Base-by-base conservation (phyloP, 1,284 basidiomycete genomes). In the Pseudozyma sp. region DNA sequence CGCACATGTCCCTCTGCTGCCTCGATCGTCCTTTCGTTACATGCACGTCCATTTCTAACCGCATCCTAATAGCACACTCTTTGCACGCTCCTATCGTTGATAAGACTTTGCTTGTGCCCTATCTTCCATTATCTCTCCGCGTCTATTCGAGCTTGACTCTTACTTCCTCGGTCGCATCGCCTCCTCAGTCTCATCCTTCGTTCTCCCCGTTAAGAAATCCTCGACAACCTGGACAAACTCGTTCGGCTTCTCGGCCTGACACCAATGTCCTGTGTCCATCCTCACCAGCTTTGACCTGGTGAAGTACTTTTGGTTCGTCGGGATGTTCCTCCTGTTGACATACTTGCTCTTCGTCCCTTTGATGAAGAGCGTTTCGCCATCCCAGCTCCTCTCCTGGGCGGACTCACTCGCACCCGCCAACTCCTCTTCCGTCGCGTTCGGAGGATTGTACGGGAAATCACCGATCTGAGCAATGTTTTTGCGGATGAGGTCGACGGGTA, bases 401-500 rank as follows among this genome's bases (percentile, higher is more conserved):
- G 40, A 50, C 13, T 59, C 53, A 19, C 60, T 46, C 7, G 45
- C 52, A 3, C 52, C 57, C 2, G 31, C 48, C 2, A 61, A 2
- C 69, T 91, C 88, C 11, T 72, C 65, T 13, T 14, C 29, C 0
- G 88, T 88, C 0, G 88, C 87, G 33, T 52, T 43, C 19, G 85
- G 86, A 72, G 65, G 85, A 9, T 76, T 70, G 77, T 86, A 88
- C 0, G 93, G 93, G 78, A 95, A 95, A 7, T 87, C 87, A 3
- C 92, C 93, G 4, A 94, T 86, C 30, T 90, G 88, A 0, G 87
- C 82, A 5, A 94, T 89, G 0, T 89, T 87, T 5, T 88, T 85
- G 5, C 87, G 87, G 39, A 95, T 86, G 43, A 90, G 88, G 9
- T 89, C 87, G 9, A 94, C 82, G 0, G 93, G 93, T 24, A 94